These are phyloP conservation scores for Colletotrichum sp. DNA, from an alignment of 2,329 filamentous ascomycete genomes.

Conservation along the genomic window DNA sequence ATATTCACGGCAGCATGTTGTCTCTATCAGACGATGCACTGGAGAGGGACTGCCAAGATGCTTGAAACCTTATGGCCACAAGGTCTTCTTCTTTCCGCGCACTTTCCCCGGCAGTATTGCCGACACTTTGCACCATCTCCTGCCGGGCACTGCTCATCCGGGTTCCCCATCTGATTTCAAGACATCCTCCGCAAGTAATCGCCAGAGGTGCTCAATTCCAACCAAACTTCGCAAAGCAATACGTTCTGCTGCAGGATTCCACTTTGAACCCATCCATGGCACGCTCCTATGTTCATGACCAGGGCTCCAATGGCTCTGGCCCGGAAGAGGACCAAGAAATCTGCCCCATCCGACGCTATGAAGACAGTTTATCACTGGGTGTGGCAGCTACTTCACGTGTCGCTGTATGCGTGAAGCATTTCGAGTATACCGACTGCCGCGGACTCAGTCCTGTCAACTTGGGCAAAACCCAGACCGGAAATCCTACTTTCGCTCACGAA, in stretches of 20 bases:
- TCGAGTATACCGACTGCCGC: too few species aligned
- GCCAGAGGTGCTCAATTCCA: not conserved
- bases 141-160: not conserved
- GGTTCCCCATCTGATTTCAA: not conserved
- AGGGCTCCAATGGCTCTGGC: too few species aligned
- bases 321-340: too few species aligned
- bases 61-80: not conserved
- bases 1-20: not conserved
- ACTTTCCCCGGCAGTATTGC: not conserved
- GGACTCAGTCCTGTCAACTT: too few species aligned
- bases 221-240: not conserved
- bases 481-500: too few species aligned
- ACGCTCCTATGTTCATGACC: not conserved
- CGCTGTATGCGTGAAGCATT: too few species aligned
- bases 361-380: too few species aligned
- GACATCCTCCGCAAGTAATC: not conserved
- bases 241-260: not conserved
- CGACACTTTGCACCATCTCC: not conserved
- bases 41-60: not conserved
- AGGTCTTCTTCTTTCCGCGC: not conserved
- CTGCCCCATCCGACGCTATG: too few species aligned
- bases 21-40: not conserved
- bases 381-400: too few species aligned
- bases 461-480: too few species aligned
- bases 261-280: not conserved